phyloP scores from a whole-genome alignment of 805 yeast genomes.

The Lipomyces oligophaga region DNA sequence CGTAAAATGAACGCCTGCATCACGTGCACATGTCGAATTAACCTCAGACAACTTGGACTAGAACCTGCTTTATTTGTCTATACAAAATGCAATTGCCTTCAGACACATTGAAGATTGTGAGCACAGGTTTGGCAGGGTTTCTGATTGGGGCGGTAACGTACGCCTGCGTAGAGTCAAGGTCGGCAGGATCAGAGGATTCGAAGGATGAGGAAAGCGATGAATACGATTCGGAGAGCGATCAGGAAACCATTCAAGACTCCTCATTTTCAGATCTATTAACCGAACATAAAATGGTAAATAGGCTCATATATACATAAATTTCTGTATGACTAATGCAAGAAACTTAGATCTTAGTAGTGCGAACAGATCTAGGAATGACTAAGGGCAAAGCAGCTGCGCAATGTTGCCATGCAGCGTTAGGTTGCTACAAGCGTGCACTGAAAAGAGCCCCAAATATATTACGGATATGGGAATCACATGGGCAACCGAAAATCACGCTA shows the following conservation, averaged over 20 bases:
- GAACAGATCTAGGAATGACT: slow-evolving; percentile 86
- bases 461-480: slow-evolving; percentile 71
- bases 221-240: slow-evolving; percentile 10
- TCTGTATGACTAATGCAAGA: no score
- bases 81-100: no score
- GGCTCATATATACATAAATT: background rate
- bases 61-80: no score
- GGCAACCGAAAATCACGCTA: slow-evolving; percentile 91
- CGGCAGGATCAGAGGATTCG: slow-evolving; percentile 5
- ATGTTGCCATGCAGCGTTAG: slow-evolving; percentile 95
- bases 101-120: background rate
- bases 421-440: slow-evolving; percentile 62
- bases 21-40: no score
- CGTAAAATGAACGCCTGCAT: no score
- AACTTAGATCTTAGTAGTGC: slow-evolving; percentile 76
- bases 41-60: no score
- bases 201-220: slow-evolving; percentile 10
- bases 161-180: background rate
- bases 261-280: slow-evolving; percentile 13
- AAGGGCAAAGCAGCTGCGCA: slow-evolving; percentile 98
- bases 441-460: slow-evolving; percentile 61
- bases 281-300: slow-evolving; percentile 27
- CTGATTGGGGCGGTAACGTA: slow-evolving; percentile 8
- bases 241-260: slow-evolving; percentile 7
- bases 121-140: slow-evolving; percentile 14